Conservation (phyloP, 345 rosid genomes). For the Hibiscus trionum region DNA sequence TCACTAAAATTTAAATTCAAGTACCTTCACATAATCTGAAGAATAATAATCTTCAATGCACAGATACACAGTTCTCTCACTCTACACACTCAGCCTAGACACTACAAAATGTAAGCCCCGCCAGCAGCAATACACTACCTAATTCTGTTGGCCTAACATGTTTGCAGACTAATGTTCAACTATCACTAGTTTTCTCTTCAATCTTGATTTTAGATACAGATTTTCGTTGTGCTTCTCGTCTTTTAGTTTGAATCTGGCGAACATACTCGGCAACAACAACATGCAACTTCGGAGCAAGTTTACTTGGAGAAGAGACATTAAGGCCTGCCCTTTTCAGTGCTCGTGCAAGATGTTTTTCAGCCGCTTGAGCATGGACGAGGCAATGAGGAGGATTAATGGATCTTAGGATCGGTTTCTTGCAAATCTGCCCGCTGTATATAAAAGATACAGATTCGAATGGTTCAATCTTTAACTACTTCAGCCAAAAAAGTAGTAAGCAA, state of each 20-base stretch:
- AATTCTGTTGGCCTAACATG: neutral
- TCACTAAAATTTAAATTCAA: neutral
- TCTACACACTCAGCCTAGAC: neutral
- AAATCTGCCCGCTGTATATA: slow-evolving; percentile 42
- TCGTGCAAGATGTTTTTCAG: slow-evolving; percentile 44
- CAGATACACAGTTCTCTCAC: neutral
- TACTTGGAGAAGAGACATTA: slow-evolving; percentile 44
- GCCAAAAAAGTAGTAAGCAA: neutral
- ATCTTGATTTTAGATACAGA: slow-evolving; percentile 17
- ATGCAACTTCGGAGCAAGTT: slow-evolving; percentile 63
- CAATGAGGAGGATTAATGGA: slow-evolving; percentile 50
- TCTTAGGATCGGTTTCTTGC: slow-evolving; percentile 55
- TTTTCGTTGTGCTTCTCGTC: slow-evolving; percentile 36
- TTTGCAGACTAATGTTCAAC: slow-evolving; percentile 2
- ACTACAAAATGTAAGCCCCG: slow-evolving; percentile 1
- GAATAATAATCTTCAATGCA: slow-evolving; percentile 4
- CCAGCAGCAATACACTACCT: neutral
- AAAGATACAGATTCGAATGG: neutral
- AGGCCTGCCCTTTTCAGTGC: slow-evolving; percentile 64
- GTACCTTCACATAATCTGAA: slow-evolving; percentile 11
- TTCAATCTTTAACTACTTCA: neutral
- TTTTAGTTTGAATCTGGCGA: slow-evolving; percentile 50
- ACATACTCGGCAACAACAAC: slow-evolving; percentile 59
- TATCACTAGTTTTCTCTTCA: slow-evolving; percentile 34
- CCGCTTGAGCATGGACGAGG: slow-evolving; percentile 43